These are phyloP conservation scores for Trichoderma atroviride DNA, from an alignment of 2,329 filamentous ascomycete species.

Conservation along the genomic window DNA sequence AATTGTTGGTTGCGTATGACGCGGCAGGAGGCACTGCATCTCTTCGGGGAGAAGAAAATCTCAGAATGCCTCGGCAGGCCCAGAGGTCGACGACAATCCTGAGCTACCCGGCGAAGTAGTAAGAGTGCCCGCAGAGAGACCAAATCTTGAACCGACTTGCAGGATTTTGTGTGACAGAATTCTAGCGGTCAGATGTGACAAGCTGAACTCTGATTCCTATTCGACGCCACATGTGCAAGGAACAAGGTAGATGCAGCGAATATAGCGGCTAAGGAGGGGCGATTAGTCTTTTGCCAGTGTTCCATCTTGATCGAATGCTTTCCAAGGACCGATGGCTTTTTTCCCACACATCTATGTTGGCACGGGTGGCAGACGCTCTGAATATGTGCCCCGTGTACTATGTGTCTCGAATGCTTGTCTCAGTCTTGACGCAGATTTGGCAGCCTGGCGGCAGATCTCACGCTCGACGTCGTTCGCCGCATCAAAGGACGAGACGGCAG, in stretches of 20 bases:
- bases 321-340: neutral
- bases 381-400: neutral
- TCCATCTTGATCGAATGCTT: neutral
- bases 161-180: neutral
- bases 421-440: neutral
- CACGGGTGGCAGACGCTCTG: neutral
- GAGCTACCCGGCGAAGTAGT: neutral
- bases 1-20: neutral
- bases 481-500: neutral
- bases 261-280: neutral
- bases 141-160: neutral
- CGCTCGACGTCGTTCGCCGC: neutral
- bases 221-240: neutral
- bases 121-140: neutral
- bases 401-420: slow-evolving; percentile 11
- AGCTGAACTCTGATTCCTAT: neutral
- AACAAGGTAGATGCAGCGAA: neutral
- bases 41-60: neutral
- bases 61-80: too few relatives aligned
- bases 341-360: neutral
- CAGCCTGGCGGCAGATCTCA: neutral
- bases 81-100: neutral
- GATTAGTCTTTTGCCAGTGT: neutral
- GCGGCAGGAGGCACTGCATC: neutral
- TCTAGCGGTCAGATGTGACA: neutral